phyloP scores from a whole-genome alignment of 305 asterid species.

The Withania somnifera region DNA sequence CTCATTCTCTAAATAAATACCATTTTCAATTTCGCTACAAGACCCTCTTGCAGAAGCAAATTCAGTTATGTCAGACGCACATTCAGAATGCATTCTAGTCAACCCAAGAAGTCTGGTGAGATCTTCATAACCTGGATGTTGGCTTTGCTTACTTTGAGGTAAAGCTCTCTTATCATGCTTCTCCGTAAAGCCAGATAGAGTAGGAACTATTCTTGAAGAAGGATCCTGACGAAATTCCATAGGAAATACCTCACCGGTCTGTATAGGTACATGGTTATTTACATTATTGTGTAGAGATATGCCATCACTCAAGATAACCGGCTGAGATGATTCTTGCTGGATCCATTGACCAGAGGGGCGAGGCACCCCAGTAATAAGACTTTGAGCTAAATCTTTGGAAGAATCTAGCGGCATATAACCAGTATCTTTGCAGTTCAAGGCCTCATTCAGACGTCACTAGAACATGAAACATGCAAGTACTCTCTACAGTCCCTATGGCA shows the following conservation, averaged over 20 bases:
- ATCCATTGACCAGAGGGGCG: slow-evolving; percentile 27
- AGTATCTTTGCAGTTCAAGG: background rate
- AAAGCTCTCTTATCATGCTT: slow-evolving; percentile 24
- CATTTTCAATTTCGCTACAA: slow-evolving; percentile 21
- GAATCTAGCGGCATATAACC: slow-evolving; percentile 14
- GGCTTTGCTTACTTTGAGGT: slow-evolving; percentile 22
- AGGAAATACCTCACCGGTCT: slow-evolving; percentile 45
- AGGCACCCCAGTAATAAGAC: slow-evolving; percentile 27
- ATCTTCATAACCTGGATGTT: slow-evolving; percentile 45
- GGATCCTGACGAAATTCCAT: slow-evolving; percentile 41
- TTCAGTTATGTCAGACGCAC: slow-evolving; percentile 40
- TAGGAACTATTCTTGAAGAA: slow-evolving; percentile 26
- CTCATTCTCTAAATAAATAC: slow-evolving; percentile 22
- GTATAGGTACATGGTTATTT: slow-evolving; percentile 33
- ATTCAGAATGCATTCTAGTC: slow-evolving; percentile 53
- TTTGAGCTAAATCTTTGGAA: slow-evolving; percentile 26
- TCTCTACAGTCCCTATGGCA: background rate
- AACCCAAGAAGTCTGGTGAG: slow-evolving; percentile 55
- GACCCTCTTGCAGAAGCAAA: slow-evolving; percentile 49
- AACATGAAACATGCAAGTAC: background rate
- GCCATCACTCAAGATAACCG: slow-evolving; percentile 16
- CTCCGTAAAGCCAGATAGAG: slow-evolving; percentile 21
- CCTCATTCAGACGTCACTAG: background rate
- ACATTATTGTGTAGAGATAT: slow-evolving; percentile 21
- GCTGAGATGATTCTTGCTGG: slow-evolving; percentile 28